Percentiles rank a stretch among this genome's conserved stretches.
phyloP scores from a whole-genome alignment of 257 asterid genomes.

The Rehmannia glutinosa region DNA sequence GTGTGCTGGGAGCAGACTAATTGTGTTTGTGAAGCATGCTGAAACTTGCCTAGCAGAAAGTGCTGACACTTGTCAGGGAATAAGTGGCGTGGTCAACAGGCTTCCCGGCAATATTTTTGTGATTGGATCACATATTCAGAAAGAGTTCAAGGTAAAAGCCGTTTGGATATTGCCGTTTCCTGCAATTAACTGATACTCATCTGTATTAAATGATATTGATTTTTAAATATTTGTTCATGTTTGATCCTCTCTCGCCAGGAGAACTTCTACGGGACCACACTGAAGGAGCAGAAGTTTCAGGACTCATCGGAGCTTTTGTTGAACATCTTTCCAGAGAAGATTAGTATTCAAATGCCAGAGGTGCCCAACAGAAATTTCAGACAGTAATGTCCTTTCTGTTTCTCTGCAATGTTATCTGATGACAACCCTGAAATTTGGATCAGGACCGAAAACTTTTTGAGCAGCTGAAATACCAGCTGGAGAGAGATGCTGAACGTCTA shows the following conservation, averaged over 20 bases:
- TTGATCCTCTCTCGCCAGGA: not conserved
- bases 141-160: not conserved
- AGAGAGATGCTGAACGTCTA: not conserved
- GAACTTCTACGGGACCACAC: not conserved
- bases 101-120: slow-evolving; percentile 1
- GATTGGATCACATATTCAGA: slow-evolving; percentile 11
- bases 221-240: not conserved
- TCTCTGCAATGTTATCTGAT: not conserved
- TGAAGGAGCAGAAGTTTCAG: not conserved
- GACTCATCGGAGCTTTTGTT: not conserved
- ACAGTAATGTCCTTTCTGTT: not conserved
- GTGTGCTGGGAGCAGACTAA: not conserved
- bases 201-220: not conserved
- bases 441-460: slow-evolving; percentile 3
- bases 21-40: not conserved
- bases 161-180: not conserved
- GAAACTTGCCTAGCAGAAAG: not conserved
- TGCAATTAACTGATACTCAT: not conserved
- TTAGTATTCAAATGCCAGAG: slow-evolving; percentile 14
- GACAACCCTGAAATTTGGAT: not conserved
- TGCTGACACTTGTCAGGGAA: not conserved
- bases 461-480: not conserved
- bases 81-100: not conserved
- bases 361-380: not conserved
- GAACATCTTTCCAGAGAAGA: not conserved